Conservation (phyloP, 768 basidiomycete species). For the Suillus hirtellus region DNA sequence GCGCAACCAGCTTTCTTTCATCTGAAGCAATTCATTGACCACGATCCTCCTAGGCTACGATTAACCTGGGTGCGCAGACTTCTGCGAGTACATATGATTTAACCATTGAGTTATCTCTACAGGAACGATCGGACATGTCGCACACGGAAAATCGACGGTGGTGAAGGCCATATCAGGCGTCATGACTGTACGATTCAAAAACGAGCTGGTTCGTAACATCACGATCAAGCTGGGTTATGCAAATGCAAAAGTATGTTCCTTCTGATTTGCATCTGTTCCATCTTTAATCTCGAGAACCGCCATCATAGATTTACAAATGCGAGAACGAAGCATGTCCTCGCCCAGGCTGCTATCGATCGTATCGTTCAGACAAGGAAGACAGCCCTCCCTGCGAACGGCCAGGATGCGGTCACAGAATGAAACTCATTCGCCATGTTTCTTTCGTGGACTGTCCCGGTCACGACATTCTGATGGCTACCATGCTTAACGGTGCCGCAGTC, state of each 20-base stretch:
- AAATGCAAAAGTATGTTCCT: slow-evolving; percentile 86
- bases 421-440: slow-evolving; percentile 92
- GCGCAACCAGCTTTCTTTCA: slow-evolving; percentile 24
- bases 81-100: neutral
- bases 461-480: slow-evolving; percentile 99
- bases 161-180: slow-evolving; percentile 99
- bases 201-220: slow-evolving; percentile 97
- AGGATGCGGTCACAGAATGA: slow-evolving; percentile 88
- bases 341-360: slow-evolving; percentile 92
- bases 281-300: slow-evolving; percentile 9
- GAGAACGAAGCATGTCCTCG: slow-evolving; percentile 91
- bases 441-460: slow-evolving; percentile 98
- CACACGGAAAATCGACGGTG: slow-evolving; percentile 94
- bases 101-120: slow-evolving; percentile 13
- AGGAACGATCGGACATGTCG: slow-evolving; percentile 99
- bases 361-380: slow-evolving; percentile 92
- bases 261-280: slow-evolving; percentile 11
- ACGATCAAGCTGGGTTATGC: slow-evolving; percentile 99
- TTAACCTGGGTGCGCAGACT: slow-evolving; percentile 71
- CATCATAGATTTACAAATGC: slow-evolving; percentile 91
- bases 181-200: slow-evolving; percentile 98
- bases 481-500: slow-evolving; percentile 99
- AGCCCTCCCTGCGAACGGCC: slow-evolving; percentile 91
- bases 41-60: slow-evolving; percentile 71
- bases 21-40: neutral